These are phyloP conservation scores for Madurella fahalii DNA, from an alignment of 2,329 filamentous ascomycete species.

Conservation along the genomic window DNA sequence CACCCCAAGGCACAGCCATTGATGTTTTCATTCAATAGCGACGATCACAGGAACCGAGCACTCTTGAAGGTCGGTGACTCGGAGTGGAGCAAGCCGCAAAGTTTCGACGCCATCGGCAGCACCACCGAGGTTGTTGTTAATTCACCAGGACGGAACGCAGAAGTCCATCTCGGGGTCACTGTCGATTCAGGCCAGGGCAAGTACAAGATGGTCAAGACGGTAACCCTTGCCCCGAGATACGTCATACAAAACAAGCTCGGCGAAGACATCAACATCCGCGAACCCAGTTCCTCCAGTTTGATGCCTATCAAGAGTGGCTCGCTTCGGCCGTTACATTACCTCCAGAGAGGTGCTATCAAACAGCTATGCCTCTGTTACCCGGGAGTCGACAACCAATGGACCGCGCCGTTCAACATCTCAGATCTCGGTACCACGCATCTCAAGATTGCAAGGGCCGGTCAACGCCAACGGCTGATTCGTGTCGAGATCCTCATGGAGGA, in stretches of 20 bases:
- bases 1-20: constrained; percentile 73
- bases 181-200: constrained; percentile 91
- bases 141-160: constrained; percentile 64
- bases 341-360: constrained; percentile 77
- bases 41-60: constrained; percentile 88
- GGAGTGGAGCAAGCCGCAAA: constrained; percentile 94
- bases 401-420: constrained; percentile 94
- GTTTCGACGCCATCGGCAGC: constrained; percentile 95
- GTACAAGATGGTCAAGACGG: constrained; percentile 94
- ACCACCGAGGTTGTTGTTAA: constrained; percentile 82
- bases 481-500: constrained; percentile 89
- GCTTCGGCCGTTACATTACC: constrained; percentile 80
- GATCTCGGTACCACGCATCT: constrained; percentile 89
- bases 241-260: constrained; percentile 89
- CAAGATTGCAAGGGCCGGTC: constrained; percentile 86
- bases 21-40: constrained; percentile 90
- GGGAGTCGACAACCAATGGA: constrained; percentile 95
- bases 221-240: constrained; percentile 88
- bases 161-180: constrained; percentile 88
- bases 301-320: constrained; percentile 74
- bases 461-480: constrained; percentile 82
- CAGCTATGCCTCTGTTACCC: constrained; percentile 91
- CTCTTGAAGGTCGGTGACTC: constrained; percentile 85
- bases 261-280: constrained; percentile 84
- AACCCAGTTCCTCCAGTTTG: constrained; percentile 85